Evolutionary conservation across 768 basidiomycete species (phyloP).

Genomic region (Boletellus ananiceps): DNA sequence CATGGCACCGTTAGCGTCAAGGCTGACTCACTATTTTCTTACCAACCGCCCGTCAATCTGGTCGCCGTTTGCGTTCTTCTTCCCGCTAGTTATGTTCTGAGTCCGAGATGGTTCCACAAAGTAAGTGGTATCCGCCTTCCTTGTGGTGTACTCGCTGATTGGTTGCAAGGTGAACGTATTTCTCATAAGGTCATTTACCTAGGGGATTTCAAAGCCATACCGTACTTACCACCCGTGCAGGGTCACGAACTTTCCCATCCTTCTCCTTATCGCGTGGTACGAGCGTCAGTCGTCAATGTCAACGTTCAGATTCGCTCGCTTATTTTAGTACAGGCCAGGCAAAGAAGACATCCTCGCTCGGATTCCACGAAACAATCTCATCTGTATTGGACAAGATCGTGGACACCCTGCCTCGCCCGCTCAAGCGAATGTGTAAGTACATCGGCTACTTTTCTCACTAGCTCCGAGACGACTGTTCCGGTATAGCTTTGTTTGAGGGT

Average conservation of each 20-base stretch:
- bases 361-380: conserved; percentile 69
- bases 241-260: conserved; percentile 77
- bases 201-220: background rate
- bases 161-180: conserved; percentile 71
- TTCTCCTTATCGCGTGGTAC: conserved; percentile 77
- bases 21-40: conserved; percentile 88
- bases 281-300: conserved; percentile 46
- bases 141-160: conserved; percentile 14
- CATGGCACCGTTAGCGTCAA: conserved; percentile 55
- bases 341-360: conserved; percentile 57
- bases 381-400: conserved; percentile 64
- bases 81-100: conserved; percentile 80
- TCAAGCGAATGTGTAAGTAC: conserved; percentile 71
- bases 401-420: conserved; percentile 68
- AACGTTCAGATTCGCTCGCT: background rate
- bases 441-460: background rate
- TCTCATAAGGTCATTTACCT: conserved; percentile 60
- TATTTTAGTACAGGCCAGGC: conserved; percentile 44
- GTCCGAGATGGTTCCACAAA: conserved; percentile 97
- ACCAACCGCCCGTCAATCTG: conserved; percentile 91
- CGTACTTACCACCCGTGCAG: conserved; percentile 32
- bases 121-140: conserved; percentile 33
- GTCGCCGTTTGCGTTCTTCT: conserved; percentile 83
- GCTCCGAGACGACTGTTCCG: background rate
- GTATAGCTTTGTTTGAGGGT: conserved; percentile 74